Evolutionary conservation across 495 filamentous ascomycete genomes (phyloP), one percentile per base, ranked within the genome.

Genomic region (Penicillium verhagenii): DNA sequence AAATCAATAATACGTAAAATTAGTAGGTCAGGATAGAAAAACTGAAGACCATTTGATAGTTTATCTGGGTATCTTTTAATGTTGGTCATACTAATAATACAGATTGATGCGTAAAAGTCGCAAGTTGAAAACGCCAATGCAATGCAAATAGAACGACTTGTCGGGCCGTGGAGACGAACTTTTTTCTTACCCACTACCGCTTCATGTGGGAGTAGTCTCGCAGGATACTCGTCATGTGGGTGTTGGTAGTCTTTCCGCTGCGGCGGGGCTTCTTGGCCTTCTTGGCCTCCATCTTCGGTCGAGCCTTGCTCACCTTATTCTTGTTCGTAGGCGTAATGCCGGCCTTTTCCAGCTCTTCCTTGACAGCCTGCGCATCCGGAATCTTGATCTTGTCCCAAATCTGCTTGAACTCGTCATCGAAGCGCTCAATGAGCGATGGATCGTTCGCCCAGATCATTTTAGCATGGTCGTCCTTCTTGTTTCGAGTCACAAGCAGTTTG

Each of bases 391-490:
- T 88, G 44, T 87, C 77, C 92, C 93, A 98, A 63, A 93, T 86
- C 7, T 72, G 66, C 65, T 84, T 79, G 66, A 97, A 96, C 66
- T 96, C 89, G 7, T 83, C 72, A 55, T 97, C 92, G 49, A 97
- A 83, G 31, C 79, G 68, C 66, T 89, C 83, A 50, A 84, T 81
- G 31, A 96, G 78, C 4, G 84, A 85, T 3, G 92, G 82, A 59
- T 94, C 87, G 65, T 98, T 89, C 9, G 84, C 81, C 92, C 92
- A 98, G 25, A 97, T 86, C 78, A 87, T 88, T 61, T 85, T 83
- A 5, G 92, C 82, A 58, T 85, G 82, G 58, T 90, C 86, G 64
- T 97, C 95, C 73, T 97, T 97, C 77, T 95, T 96, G 52, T 92
- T 92, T 35, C 92, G 82, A 24, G 88, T 87, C 14, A 96, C 88